A percentile compares a stretch with the other conserved stretches of the same genome.
phyloP scores from a whole-genome alignment of 768 basidiomycete species.

The Psilocybe cubensis region DNA sequence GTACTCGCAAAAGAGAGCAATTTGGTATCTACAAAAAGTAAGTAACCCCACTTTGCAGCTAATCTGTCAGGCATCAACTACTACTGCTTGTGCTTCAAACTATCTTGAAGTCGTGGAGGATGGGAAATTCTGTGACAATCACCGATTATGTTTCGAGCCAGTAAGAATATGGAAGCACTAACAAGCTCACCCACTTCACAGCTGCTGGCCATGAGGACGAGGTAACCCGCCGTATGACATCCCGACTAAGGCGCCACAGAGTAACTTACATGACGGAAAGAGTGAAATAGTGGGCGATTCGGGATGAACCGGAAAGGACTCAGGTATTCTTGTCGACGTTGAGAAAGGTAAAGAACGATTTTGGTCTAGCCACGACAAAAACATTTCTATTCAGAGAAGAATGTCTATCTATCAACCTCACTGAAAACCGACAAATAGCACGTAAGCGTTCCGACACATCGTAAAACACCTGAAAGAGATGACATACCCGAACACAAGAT shows the following conservation, averaged over 20 bases:
- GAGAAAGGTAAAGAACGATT: neutral
- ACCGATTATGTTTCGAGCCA: neutral
- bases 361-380: conserved; percentile 4
- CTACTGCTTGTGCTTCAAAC: neutral
- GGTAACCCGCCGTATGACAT: no score
- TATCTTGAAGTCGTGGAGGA: neutral
- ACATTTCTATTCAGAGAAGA: conserved; percentile 18
- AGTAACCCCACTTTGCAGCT: neutral
- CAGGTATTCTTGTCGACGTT: neutral
- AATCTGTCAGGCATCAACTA: neutral
- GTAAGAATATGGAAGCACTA: no score
- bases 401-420: conserved; percentile 41
- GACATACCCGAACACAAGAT: conserved; percentile 93
- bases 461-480: conserved; percentile 5
- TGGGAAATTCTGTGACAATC: neutral
- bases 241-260: neutral
- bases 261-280: neutral
- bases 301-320: neutral
- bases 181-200: no score
- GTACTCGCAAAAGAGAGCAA: neutral
- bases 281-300: neutral
- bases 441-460: conserved; percentile 1
- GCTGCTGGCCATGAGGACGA: no score
- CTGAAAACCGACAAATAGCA: conserved; percentile 22
- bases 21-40: no score